Conservation (phyloP, 495 filamentous ascomycete genomes). For the Xylaria grammica region DNA sequence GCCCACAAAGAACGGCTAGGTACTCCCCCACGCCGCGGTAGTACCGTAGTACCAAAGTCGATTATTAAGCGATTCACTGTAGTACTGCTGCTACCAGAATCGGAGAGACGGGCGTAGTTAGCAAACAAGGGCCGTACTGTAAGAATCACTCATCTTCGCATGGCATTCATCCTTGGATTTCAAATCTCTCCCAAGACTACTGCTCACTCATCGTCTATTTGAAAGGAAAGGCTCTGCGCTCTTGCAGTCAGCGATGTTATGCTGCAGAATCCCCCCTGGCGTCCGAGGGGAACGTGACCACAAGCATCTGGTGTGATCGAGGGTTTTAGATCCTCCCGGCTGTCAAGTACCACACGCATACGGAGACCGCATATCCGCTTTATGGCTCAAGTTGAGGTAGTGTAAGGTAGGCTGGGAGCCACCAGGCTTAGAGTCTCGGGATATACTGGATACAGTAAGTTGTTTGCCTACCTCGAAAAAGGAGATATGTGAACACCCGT, state of each 20-base stretch:
- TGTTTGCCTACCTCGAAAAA: background rate
- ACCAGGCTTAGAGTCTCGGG: background rate
- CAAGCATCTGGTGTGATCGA: background rate
- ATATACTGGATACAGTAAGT: background rate
- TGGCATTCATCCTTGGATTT: background rate
- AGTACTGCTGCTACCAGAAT: background rate
- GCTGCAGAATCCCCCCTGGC: background rate
- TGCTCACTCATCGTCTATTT: constrained; percentile 1
- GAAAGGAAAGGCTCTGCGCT: background rate
- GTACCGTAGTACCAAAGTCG: background rate
- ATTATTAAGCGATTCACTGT: background rate
- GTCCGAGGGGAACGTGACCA: background rate
- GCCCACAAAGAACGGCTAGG: too few species aligned
- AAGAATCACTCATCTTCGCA: background rate
- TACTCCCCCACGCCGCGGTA: too few species aligned
- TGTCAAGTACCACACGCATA: constrained; percentile 10
- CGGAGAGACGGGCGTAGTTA: background rate
- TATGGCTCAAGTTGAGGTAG: background rate
- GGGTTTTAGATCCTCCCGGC: constrained; percentile 9
- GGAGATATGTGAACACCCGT: background rate
- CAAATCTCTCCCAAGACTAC: constrained; percentile 10
- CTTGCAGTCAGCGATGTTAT: constrained; percentile 2
- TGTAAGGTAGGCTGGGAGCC: background rate
- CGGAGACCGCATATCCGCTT: constrained; percentile 11
- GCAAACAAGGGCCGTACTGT: background rate